Evolutionary conservation across 495 filamentous ascomycete genomes (phyloP).

Genomic region (Emericellopsis terricola): DNA sequence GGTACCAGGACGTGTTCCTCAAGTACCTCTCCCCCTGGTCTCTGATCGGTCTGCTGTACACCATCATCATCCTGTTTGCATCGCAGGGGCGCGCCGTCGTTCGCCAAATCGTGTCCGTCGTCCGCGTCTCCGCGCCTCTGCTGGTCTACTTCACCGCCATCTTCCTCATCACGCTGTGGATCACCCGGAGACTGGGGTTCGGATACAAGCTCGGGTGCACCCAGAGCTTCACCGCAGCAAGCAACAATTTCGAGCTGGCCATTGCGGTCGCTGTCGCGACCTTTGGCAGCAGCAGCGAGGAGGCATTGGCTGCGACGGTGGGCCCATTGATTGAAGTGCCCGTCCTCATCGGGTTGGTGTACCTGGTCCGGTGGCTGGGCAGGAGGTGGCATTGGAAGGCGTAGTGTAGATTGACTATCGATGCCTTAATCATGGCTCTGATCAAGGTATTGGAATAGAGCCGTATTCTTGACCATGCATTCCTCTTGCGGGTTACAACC

Average conservation of each 20-base stretch:
- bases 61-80: constrained; percentile 72
- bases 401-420: constrained; percentile 4
- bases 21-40: constrained; percentile 53
- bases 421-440: neutral
- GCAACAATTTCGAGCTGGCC: constrained; percentile 89
- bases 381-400: constrained; percentile 39
- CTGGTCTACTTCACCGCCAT: constrained; percentile 63
- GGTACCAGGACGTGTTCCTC: constrained; percentile 56
- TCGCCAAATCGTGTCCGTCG: constrained; percentile 65
- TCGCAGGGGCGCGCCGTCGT: constrained; percentile 66
- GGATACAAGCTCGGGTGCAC: constrained; percentile 55
- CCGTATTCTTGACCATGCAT: constrained; percentile 2
- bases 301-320: constrained; percentile 79
- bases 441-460: neutral
- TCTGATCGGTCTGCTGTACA: constrained; percentile 69
- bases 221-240: constrained; percentile 86
- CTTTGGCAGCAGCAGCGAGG: constrained; percentile 63
- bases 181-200: constrained; percentile 43
- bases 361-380: constrained; percentile 46
- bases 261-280: constrained; percentile 83
- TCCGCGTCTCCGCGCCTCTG: constrained; percentile 64
- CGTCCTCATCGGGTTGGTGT: constrained; percentile 65
- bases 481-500: neutral
- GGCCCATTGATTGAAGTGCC: constrained; percentile 88
- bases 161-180: constrained; percentile 48